Percentiles rank a stretch among this genome's conserved stretches.
phyloP scores from a whole-genome alignment of 164 flowering plant genomes.

The Santalum album region DNA sequence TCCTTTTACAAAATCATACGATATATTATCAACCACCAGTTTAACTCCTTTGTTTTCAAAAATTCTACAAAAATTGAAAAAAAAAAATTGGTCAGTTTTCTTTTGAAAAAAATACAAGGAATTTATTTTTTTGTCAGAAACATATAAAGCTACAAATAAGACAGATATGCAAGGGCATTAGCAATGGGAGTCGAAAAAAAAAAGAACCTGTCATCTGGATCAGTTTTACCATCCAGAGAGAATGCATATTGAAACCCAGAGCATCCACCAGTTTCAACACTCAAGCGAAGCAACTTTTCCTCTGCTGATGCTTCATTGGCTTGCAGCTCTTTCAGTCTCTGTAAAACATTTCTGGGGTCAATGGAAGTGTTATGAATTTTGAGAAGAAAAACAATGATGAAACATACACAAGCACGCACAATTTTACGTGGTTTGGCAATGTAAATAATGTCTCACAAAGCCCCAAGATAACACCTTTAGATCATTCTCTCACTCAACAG shows the following conservation, averaged over 20 bases:
- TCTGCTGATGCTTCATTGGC: constrained; percentile 34
- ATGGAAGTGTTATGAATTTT: neutral
- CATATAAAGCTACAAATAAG: neutral
- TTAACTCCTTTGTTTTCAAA: constrained; percentile 88
- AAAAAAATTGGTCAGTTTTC: neutral
- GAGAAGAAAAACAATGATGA: too few species aligned
- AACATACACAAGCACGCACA: too few species aligned
- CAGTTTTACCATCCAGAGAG: constrained; percentile 51
- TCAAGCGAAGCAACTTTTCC: constrained; percentile 71
- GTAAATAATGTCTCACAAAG: too few species aligned
- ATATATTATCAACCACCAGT: constrained; percentile 77
- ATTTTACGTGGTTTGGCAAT: too few species aligned
- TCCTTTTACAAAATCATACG: constrained; percentile 90
- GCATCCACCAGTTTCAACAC: constrained; percentile 96
- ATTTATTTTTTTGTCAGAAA: too few species aligned
- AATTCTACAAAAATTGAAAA: constrained; percentile 33
- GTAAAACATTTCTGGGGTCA: constrained; percentile 7
- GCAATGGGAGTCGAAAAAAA: neutral
- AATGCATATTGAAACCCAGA: constrained; percentile 95
- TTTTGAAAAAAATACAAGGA: neutral
- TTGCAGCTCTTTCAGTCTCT: constrained; percentile 91
- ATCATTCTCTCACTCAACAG: too few species aligned
- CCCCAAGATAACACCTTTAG: too few species aligned
- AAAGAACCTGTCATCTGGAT: constrained; percentile 76
- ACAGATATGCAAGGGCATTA: neutral